These are phyloP conservation scores for Heliosperma pusillum DNA, from an alignment of 148 eudicot genomes.

Conservation along the genomic window DNA sequence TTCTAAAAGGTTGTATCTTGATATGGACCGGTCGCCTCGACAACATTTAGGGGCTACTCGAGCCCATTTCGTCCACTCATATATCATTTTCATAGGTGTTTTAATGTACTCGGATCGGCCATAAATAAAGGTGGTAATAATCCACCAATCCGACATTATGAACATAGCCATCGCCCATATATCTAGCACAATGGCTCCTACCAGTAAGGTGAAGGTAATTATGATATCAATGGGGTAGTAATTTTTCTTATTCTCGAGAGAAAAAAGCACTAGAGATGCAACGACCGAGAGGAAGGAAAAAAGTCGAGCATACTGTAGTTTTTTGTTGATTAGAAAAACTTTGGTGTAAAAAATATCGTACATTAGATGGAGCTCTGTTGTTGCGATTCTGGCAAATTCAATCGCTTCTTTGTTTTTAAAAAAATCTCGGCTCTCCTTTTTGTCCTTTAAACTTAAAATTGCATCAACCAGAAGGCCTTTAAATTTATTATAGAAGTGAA, in stretches of 20 bases:
- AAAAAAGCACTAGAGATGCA: conserved; percentile 18
- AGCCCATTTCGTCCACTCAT: not conserved
- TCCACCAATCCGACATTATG: conserved; percentile 25
- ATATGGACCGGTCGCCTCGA: conserved; percentile 20
- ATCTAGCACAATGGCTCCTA: conserved; percentile 33
- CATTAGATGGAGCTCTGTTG: conserved; percentile 34
- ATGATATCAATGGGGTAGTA: conserved; percentile 19
- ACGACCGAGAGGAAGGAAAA: not conserved
- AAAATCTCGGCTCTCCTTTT: conserved; percentile 20
- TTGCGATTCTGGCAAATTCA: conserved; percentile 22
- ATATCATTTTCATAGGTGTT: not conserved
- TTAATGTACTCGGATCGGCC: not conserved
- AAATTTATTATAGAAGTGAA: conserved; percentile 17
- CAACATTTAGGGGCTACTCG: not conserved
- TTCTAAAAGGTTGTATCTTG: conserved; percentile 19
- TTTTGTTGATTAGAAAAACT: conserved; percentile 3
- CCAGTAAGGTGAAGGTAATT: conserved; percentile 25
- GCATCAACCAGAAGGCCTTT: conserved; percentile 34
- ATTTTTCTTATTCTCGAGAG: conserved; percentile 4
- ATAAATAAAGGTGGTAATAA: not conserved
- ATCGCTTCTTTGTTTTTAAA: not conserved
- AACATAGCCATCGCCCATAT: conserved; percentile 11
- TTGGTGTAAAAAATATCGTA: conserved; percentile 40
- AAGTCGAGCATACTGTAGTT: not conserved
- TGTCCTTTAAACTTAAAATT: conserved; percentile 24